Evolutionary conservation across 768 basidiomycete species (phyloP), one percentile per base, ranked within the genome.

Genomic region (Amanita fuliginea): DNA sequence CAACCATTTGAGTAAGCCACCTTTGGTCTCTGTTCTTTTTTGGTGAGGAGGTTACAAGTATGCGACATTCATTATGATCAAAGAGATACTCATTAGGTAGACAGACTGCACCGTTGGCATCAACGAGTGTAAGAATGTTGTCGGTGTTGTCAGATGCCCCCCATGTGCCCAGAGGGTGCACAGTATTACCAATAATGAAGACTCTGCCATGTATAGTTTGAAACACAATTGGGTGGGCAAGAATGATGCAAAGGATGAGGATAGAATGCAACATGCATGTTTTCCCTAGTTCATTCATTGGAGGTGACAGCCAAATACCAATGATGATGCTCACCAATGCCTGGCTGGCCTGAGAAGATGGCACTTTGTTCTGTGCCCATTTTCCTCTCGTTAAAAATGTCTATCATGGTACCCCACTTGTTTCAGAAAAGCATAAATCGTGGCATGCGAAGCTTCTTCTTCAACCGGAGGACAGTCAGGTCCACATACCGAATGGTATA

Each of bases 171-270:
- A 24, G 42, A 22, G 22, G 22, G 42, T 11, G 19, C 42, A 42
- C 22, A 3, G 42, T 42, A 42, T 42, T 8, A 28, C n/a, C 21
- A 43, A 43, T 43, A 30, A 43, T 43, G 42, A 30, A 43, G 26
- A 43, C 26, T 18, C 4, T 5, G 4, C 47, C 51, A n/a, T 22
- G 19, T 42, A 22, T 51, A 26, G 22, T 24, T 37, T 54, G 53
- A 47, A 54, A 54, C 42, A 51, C 37, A n/a, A 40, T 47, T 32
- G 44, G 39, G 46, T 42, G 44, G 32, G 44, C 21, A 14, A 3
- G 4, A 33, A 54, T 41, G 35, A 54, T 28, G 53, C 51, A 45
- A 52, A 52, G 53, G 39, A 54, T 47, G 22, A 54, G 51, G 37
- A 39, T 24, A 32, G 42, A 52, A 51, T 52, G 46, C 28, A 53